Evolutionary conservation across 805 yeast species (phyloP), one percentile per base, ranked within the genome.

Genomic region (Yarrowia yakushimensis): DNA sequence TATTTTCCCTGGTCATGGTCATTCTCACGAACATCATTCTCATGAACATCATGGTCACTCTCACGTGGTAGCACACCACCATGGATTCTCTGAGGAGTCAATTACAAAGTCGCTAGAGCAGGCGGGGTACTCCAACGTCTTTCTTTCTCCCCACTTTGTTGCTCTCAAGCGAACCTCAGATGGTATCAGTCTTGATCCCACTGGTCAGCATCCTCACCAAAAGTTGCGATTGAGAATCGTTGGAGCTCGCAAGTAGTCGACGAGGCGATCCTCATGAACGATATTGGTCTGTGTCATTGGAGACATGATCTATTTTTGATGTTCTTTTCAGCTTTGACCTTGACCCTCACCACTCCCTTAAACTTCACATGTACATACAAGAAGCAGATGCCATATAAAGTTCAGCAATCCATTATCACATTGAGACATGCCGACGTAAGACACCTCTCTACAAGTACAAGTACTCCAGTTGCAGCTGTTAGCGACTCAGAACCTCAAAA

Each of bases 21-120:
- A 55, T 18, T 39, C 18, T 20, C 37, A 55, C 7, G 30, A 37
- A 1, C 48, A 41, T 15, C 37, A 23, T 18, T 48, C 39, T 17
- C 37, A 23, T 5, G 36, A 50, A 11, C 30, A 27, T n/a, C 59
- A 50, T 6, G 22, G 18, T 41, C 59, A 50, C 23, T 30, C 54
- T 22, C 61, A 55, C 11, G 48, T 28, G 7, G 48, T 55, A 12
- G 48, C 61, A 2, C 61, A 55, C n/a, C 48, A 39, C 28, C 61
- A 55, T 15, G 61, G 48, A 2, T 55, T 55, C 36, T 9, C 61
- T 4, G 30, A 55, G 23, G 39, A 37, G n/a, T 28, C 34, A 2
- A 39, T 55, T 23, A 30, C 48, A n/a, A 55, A 39, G 23, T 39
- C 37, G 2, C 37, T 55, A 22, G 39, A 55, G 30, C 28, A 12